Conservation (phyloP, 169 alveolate genomes). For the Miamiensis avidus region DNA sequence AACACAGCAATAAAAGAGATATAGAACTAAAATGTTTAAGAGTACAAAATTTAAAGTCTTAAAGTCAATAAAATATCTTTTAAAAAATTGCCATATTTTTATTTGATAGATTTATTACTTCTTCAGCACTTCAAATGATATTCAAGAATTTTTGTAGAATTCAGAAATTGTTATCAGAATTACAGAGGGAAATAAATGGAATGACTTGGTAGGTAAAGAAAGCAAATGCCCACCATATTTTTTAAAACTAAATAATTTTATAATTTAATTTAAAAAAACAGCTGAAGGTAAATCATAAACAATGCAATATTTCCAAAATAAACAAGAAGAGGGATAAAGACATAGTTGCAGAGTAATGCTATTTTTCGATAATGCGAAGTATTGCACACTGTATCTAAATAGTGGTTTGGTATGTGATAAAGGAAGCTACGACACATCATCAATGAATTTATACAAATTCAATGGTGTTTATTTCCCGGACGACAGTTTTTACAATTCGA, state of each 20-base stretch:
- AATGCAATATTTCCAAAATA: conserved; percentile 54
- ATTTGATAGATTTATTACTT: conserved; percentile 63
- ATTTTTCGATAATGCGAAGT: conserved; percentile 56
- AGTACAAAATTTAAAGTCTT: not conserved
- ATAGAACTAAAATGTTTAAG: not conserved
- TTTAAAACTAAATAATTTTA: too few relatives aligned
- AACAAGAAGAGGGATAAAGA: conserved; percentile 32
- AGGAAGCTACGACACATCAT: conserved; percentile 55
- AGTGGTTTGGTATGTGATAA: conserved; percentile 60
- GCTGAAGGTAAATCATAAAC: conserved; percentile 61
- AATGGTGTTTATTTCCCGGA: conserved; percentile 66
- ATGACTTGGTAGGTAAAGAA: conserved; percentile 34
- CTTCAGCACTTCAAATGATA: conserved; percentile 49
- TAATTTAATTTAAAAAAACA: too few relatives aligned
- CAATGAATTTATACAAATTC: conserved; percentile 50
- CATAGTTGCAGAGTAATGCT: conserved; percentile 46
- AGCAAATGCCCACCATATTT: too few relatives aligned
- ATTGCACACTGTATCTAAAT: conserved; percentile 41
- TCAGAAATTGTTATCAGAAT: conserved; percentile 63
- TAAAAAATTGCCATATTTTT: too few relatives aligned
- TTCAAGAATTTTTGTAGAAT: conserved; percentile 48
- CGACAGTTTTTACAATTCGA: conserved; percentile 60
- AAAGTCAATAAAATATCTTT: not conserved
- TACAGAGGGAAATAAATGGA: conserved; percentile 64
- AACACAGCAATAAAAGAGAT: not conserved